Percentiles rank a stretch among this genome's conserved stretches.
Evolutionary conservation across 495 filamentous ascomycete genomes (phyloP).

Genomic region (Penicillium lagena): DNA sequence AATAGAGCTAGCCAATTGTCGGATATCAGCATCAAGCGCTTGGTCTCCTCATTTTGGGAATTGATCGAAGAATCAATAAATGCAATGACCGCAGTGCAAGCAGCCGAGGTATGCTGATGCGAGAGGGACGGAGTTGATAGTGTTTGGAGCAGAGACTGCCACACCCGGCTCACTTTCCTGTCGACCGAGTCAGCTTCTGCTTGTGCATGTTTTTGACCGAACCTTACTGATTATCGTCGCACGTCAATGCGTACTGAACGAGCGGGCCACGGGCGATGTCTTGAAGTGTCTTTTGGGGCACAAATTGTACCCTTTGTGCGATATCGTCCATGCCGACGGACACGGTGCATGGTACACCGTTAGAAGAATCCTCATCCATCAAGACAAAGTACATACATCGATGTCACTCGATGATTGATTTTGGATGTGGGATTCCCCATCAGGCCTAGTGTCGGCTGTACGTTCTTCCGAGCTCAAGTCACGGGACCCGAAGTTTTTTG

Average conservation of each 20-base stretch:
- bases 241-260: conserved; percentile 28
- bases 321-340: conserved; percentile 30
- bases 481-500: conserved; percentile 41
- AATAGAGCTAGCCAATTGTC: conserved; percentile 54
- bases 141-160: conserved; percentile 31
- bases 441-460: conserved; percentile 22
- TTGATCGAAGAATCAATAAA: conserved; percentile 39
- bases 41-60: conserved; percentile 27
- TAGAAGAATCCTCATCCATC: conserved; percentile 19
- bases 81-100: conserved; percentile 40
- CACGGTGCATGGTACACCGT: conserved; percentile 4
- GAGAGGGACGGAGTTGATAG: conserved; percentile 32
- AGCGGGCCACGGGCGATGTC: conserved; percentile 35
- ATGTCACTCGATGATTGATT: conserved; percentile 1
- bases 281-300: conserved; percentile 29
- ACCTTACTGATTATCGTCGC: conserved; percentile 30
- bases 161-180: conserved; percentile 34
- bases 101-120: conserved; percentile 30
- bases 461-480: conserved; percentile 20
- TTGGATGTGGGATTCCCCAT: conserved; percentile 21
- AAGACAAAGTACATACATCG: not conserved
- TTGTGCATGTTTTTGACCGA: not conserved
- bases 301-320: conserved; percentile 29
- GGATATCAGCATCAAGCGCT: conserved; percentile 39
- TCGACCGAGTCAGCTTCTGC: not conserved